Evolutionary conservation across 1,284 basidiomycete genomes (phyloP).

Genomic region (Cronartium quercuum): DNA sequence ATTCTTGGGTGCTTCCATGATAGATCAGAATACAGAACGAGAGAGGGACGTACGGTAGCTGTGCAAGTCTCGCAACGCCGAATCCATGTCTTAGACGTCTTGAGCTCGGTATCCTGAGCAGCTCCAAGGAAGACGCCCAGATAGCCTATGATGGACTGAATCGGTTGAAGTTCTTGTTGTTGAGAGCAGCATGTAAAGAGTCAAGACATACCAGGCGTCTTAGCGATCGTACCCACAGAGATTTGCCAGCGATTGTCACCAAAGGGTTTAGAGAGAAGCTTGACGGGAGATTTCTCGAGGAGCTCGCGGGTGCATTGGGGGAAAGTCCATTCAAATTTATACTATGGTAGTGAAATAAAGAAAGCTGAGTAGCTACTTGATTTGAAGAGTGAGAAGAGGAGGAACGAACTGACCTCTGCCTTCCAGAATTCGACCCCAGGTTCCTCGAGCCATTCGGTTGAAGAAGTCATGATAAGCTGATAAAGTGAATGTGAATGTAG

Average conservation of each 20-base stretch:
- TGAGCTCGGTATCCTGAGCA: conserved; percentile 33
- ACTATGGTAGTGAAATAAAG: neutral
- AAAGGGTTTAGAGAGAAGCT: conserved; percentile 30
- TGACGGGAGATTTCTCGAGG: conserved; percentile 26
- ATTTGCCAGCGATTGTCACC: conserved; percentile 38
- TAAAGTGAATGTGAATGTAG: too few species aligned
- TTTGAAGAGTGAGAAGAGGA: neutral
- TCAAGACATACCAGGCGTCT: conserved; percentile 19
- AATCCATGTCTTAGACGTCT: conserved; percentile 37
- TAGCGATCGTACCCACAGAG: conserved; percentile 38
- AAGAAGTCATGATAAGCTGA: too few species aligned
- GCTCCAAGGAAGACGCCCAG: conserved; percentile 37
- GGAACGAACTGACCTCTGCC: conserved; percentile 20
- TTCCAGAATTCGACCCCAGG: conserved; percentile 30
- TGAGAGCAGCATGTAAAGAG: neutral
- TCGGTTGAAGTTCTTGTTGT: neutral
- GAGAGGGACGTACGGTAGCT: conserved; percentile 7
- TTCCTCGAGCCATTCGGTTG: conserved; percentile 33
- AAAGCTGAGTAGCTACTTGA: too few species aligned
- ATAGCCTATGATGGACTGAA: conserved; percentile 9
- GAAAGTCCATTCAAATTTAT: conserved; percentile 37
- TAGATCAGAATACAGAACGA: neutral
- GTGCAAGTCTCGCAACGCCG: conserved; percentile 33
- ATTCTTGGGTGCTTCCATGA: neutral
- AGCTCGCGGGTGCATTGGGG: conserved; percentile 17